Base-by-base conservation (phyloP, 208 protist species). In the Trypanosoma cruzi region DNA sequence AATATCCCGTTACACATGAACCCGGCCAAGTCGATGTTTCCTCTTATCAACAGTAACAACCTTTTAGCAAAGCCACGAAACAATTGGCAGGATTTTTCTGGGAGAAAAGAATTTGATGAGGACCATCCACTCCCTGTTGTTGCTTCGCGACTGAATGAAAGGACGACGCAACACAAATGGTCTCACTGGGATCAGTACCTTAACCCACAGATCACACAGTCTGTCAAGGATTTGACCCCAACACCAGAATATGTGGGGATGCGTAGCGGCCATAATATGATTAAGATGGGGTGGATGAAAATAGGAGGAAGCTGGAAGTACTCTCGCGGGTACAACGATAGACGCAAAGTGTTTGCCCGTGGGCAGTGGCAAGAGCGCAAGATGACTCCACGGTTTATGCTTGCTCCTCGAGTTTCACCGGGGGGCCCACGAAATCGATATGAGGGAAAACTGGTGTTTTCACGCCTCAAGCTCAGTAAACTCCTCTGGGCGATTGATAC, bases 281-380 rank as follows among this genome's bases (percentile, higher is more conserved):
- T 90, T 64, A 90, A 86, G 56, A 89, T 97, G 83, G 92, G 92
- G 26, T 97, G 92, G 92, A 93, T 94, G 85, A 94, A 94, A 75
- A 93, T 95, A 42, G 92, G 92, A 37, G 86, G 88, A 16, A 94
- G 88, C 71, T 95, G 89, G 88, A 92, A 90, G 77, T 95, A 94
- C 68, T 68, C 88, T 10, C 82, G 88, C 24, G 79, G 80, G 50
- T 93, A 92, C 79, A 97, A 97, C 67, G 86, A 92, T 66, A 74
- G 83, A 0, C 89, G 92, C 8, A 77, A 76, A 5, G 86, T 85
- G 16, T 93, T 87, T 66, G 86, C 86, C 8, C 83, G 88, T 53
- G 89, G 89, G 10, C 85, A 92, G 75, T 97, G 92, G 92, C 92
- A 95, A 67, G 89, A 97, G 66, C 85, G 88, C 1, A 95, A 95